Base-by-base conservation (phyloP, 805 yeast genomes). In the Alloascoidea hylecoeti region DNA sequence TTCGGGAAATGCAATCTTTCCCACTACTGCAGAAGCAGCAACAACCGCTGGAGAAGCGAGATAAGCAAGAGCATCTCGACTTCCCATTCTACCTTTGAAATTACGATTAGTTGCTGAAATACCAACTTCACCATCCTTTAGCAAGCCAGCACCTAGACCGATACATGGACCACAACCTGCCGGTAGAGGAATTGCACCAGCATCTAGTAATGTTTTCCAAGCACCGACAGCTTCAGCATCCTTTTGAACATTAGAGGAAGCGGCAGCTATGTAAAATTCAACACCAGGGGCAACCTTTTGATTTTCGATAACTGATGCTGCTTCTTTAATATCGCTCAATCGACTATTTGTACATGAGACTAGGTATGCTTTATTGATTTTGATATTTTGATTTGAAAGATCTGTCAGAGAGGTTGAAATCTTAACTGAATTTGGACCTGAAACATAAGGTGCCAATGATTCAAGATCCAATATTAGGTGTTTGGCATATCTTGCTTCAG, bases 151-250 rank as follows among this genome's bases (percentile, higher is more conserved):
- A 40, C 99, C 99, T 40, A 92, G 66, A 28, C 99, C 99, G 53
- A 92, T 92, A 66, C 99, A 92, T 16, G 99, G 99, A 35, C 99
- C 99, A 64, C 99, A 92, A 16, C 99, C 99, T 13, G 98, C 95
- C 15, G 97, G 97, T 49, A 92, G 72, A 27, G 96, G 84, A 49
- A 64, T 82, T 42, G 96, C 94, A 38, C 99, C 99, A 5, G 97
- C 95, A 40, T 78, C 89, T 36, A 92, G 51, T 41, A 92, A 68
- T 15, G 74, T 75, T 50, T 86, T 70, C 98, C 99, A 94, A 13
- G 94, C 94, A 40, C 99, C 98, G 34, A 61, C 64, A 27, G 74
- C 71, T 61, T 82, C 95, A 35, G 98, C 98, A 48, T 88, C 96
- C 48, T 71, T 70, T 63, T 89, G 96, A 30, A 92, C 96, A 50